Percentiles rank a stretch among this genome's conserved stretches.
phyloP scores from a whole-genome alignment of 345 rosid species.

The Salix exigua region DNA sequence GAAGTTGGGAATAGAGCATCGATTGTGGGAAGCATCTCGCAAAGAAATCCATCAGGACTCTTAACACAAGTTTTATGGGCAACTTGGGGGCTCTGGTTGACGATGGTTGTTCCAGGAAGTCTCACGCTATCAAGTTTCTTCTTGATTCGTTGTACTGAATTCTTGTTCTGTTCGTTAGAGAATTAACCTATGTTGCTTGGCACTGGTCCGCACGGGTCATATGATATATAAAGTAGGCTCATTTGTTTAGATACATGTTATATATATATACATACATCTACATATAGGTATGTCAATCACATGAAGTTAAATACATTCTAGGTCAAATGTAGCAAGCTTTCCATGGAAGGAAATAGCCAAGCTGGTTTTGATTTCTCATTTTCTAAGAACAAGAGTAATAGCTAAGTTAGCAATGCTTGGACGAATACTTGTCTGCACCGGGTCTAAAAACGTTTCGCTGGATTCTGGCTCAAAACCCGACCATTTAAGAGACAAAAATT shows the following conservation, averaged over 20 bases:
- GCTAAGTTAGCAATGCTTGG: too few relatives aligned
- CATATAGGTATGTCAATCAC: not conserved
- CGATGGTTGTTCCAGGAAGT: not conserved
- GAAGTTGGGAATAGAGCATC: constrained; percentile 76
- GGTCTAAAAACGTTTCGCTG: not conserved
- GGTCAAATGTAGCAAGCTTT: not conserved
- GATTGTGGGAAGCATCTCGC: constrained; percentile 92
- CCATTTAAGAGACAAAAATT: not conserved
- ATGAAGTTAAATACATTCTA: not conserved
- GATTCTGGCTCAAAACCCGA: not conserved
- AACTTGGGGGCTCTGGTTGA: constrained; percentile 1
- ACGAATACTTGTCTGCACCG: not conserved
- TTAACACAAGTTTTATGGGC: constrained; percentile 3
- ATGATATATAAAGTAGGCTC: not conserved
- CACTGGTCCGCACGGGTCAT: not conserved
- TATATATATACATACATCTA: not conserved
- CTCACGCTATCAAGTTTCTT: not conserved
- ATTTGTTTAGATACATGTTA: not conserved
- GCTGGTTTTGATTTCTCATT: not conserved
- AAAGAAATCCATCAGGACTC: constrained; percentile 38
- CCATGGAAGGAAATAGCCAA: not conserved
- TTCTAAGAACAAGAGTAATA: not conserved
- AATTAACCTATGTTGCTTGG: not conserved
- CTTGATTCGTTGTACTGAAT: not conserved
- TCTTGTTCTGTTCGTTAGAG: not conserved